Evolutionary conservation across 495 filamentous ascomycete genomes (phyloP).

Genomic region (Neurospora intermedia): DNA sequence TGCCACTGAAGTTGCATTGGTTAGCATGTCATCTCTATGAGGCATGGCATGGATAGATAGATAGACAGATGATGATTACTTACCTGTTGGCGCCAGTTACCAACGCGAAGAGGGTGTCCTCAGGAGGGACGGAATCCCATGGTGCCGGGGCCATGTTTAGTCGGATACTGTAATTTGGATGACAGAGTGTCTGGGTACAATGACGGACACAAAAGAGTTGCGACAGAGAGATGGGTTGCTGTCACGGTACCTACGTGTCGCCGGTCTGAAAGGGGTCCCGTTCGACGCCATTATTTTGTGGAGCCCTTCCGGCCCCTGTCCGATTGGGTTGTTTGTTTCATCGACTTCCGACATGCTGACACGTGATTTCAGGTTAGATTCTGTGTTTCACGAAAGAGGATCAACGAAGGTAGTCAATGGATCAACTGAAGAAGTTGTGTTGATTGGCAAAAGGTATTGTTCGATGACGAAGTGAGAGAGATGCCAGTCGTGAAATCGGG

Average conservation of each 20-base stretch:
- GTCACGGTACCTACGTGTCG: not conserved
- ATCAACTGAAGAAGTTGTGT: not conserved
- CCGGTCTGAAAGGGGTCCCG: not conserved
- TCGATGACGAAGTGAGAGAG: not conserved
- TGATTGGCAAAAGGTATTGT: not conserved
- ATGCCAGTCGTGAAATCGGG: not conserved
- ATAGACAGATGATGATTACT: not conserved
- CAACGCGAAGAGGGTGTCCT: constrained; percentile 43
- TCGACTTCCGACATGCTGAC: not conserved
- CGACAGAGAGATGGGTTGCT: not conserved
- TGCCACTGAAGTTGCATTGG: constrained; percentile 47
- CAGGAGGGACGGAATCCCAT: constrained; percentile 37
- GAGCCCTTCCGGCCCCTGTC: not conserved
- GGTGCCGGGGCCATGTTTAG: constrained; percentile 33
- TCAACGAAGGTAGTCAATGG: not conserved
- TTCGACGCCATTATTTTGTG: not conserved
- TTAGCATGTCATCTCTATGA: constrained; percentile 6
- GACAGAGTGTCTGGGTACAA: not conserved
- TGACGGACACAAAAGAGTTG: not conserved
- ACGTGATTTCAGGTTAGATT: not conserved
- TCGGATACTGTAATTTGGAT: not conserved
- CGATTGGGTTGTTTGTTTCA: not conserved
- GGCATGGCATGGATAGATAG: not conserved
- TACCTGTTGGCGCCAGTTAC: constrained; percentile 73
- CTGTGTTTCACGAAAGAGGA: not conserved